Conservation (phyloP, 1,284 basidiomycete species). For the Sphaerobolus stellatus region DNA sequence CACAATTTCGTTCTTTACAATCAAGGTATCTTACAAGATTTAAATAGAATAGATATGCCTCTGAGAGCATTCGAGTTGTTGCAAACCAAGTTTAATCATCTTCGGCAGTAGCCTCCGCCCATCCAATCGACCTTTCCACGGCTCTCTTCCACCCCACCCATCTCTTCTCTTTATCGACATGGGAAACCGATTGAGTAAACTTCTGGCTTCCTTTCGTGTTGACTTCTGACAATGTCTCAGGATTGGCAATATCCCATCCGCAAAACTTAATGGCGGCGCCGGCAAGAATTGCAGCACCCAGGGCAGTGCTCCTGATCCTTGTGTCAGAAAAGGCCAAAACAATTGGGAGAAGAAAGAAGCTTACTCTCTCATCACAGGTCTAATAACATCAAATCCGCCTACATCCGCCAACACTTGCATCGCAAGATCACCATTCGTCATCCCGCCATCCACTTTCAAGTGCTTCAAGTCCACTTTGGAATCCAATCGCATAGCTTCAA, state of each 20-base stretch:
- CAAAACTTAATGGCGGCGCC: slow-evolving; percentile 86
- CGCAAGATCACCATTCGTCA: slow-evolving; percentile 87
- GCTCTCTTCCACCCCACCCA: slow-evolving; percentile 85
- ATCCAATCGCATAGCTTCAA: slow-evolving; percentile 92
- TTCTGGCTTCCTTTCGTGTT: slow-evolving; percentile 80
- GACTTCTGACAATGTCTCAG: slow-evolving; percentile 85
- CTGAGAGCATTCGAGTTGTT: too few relatives aligned
- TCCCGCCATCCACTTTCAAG: slow-evolving; percentile 92
- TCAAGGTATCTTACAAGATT: too few relatives aligned
- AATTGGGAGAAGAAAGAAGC: slow-evolving; percentile 29
- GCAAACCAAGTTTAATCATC: slow-evolving; percentile 17
- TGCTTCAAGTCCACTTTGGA: slow-evolving; percentile 69
- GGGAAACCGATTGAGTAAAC: slow-evolving; percentile 65
- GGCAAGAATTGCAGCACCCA: slow-evolving; percentile 96
- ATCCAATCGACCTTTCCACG: slow-evolving; percentile 75
- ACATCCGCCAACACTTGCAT: slow-evolving; percentile 94
- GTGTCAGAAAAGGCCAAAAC: background rate
- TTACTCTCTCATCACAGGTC: slow-evolving; percentile 95
- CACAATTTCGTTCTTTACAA: too few relatives aligned
- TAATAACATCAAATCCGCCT: slow-evolving; percentile 87
- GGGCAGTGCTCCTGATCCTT: slow-evolving; percentile 76
- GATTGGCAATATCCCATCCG: slow-evolving; percentile 90
- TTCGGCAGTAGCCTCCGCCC: slow-evolving; percentile 65
- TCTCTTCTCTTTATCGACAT: slow-evolving; percentile 56
- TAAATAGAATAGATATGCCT: too few relatives aligned